Evolutionary conservation across 306 rosid species (phyloP), one percentile per base, ranked within the genome.

Genomic region (Cyclanthera cordifolia): DNA sequence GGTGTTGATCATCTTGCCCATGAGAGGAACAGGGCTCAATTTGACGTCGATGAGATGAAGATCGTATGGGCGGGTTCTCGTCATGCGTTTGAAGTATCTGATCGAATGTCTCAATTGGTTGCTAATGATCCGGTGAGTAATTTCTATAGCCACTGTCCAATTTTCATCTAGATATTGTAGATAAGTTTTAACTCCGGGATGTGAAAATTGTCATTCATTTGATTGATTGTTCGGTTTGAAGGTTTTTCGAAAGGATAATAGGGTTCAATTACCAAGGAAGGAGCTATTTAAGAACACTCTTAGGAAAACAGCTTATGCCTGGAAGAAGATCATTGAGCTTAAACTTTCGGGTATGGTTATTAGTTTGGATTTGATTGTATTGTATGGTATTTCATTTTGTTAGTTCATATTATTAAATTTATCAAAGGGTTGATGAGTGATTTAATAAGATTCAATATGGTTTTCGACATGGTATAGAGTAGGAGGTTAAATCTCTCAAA

Each of bases 61-160:
- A 75, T 93, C 81, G 85, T 90, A 32, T 93, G 96, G 99, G 91
- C 90, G 0, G 91, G 95, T 75, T 90, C 95, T 58, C 95, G 77
- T 73, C 78, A 88, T 6, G 78, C 73, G 2, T 77, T 82, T 13
- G 82, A 90, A 14, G 79, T 93, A 48, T 83, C 95, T 67, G 95
- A 93, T 70, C 80, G 96, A 46, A 93, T 93, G 60, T 58, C 94
- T 80, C 88, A 85, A 67, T 83, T 88, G 21, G 96, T 93, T 54
- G 95, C 99, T 56, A 76, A 81, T 71, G 98, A 92, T 80, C 98
- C 96, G 81, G 98, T 92, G 8, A 76, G 43, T 54, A 34, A 28
- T 57, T 17, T 27, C 28, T 30, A 20, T 64, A 45, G 50, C 75
- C 25, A 0, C 55, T 6, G 21, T 61, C 5, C n/a, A 24, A 19